Percentiles rank a stretch among this genome's conserved stretches.
These are phyloP conservation scores for Botrytis hyacinthi DNA, from an alignment of 2,329 filamentous ascomycete genomes.

Conservation along the genomic window DNA sequence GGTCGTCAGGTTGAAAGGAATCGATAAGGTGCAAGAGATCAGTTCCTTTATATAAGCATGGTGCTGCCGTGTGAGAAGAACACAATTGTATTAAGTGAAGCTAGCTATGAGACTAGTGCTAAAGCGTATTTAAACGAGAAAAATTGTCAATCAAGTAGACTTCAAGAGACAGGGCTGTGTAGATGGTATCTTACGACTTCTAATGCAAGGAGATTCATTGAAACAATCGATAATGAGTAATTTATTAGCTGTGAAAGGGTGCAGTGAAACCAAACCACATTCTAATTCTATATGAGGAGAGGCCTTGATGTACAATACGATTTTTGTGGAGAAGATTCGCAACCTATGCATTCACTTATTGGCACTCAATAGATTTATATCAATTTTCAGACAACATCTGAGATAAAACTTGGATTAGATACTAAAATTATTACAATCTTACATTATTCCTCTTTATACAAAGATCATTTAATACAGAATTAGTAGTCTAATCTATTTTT, in stretches of 20 bases:
- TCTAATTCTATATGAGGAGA: background rate
- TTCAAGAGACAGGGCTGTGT: background rate
- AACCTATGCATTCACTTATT: background rate
- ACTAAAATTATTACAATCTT: fast-evolving
- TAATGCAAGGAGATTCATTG: background rate
- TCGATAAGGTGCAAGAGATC: background rate
- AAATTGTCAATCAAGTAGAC: background rate
- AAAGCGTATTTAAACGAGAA: too few relatives aligned
- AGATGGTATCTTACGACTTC: fast-evolving
- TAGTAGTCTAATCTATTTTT: background rate
- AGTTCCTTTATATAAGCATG: background rate
- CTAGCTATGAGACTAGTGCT: background rate
- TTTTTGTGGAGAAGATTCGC: background rate
- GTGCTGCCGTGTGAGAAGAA: background rate
- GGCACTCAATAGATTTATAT: background rate
- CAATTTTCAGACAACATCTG: background rate
- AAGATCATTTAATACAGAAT: background rate
- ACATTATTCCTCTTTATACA: background rate
- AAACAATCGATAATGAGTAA: background rate
- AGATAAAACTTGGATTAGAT: fast-evolving
- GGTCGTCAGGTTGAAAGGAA: too few relatives aligned
- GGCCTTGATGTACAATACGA: background rate
- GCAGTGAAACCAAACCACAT: background rate
- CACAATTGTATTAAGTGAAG: background rate
- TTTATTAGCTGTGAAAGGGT: fast-evolving